phyloP scores from a whole-genome alignment of 768 basidiomycete genomes.

The Boletus rufocinnamomeus region DNA sequence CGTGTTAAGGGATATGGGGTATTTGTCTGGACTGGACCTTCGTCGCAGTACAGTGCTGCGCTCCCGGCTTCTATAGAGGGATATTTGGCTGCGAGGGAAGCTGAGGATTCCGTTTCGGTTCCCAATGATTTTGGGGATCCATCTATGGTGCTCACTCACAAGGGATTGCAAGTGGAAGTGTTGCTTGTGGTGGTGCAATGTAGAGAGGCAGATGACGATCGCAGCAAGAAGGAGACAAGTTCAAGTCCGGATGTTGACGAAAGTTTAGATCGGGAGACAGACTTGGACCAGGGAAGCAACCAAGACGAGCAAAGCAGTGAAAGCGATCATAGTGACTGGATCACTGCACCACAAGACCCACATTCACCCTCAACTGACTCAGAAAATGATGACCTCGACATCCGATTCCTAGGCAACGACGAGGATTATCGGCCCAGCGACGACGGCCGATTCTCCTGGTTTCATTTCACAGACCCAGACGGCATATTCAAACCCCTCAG shows the following conservation, averaged over 20 bases:
- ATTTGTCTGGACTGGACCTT: slow-evolving; percentile 10
- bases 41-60: slow-evolving; percentile 9
- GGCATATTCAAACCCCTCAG: slow-evolving; percentile 1
- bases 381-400: not conserved
- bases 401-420: slow-evolving; percentile 6
- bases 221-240: not conserved
- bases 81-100: slow-evolving; percentile 9
- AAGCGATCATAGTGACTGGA: not conserved
- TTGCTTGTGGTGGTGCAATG: slow-evolving; percentile 4
- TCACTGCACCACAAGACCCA: not conserved
- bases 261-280: not conserved
- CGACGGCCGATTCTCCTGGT: not conserved
- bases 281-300: not conserved
- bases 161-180: slow-evolving; percentile 11
- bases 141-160: slow-evolving; percentile 6
- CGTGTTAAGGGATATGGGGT: not conserved
- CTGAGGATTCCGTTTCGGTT: not conserved
- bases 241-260: not conserved
- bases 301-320: not conserved
- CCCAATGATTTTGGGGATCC: slow-evolving; percentile 9
- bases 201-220: slow-evolving; percentile 3
- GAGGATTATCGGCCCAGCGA: not conserved
- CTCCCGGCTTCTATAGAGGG: slow-evolving; percentile 11
- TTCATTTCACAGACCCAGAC: slow-evolving; percentile 7
- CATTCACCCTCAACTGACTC: not conserved